Evolutionary conservation across 306 rosid species (phyloP).

Genomic region (Heteromeles arbutifolia): DNA sequence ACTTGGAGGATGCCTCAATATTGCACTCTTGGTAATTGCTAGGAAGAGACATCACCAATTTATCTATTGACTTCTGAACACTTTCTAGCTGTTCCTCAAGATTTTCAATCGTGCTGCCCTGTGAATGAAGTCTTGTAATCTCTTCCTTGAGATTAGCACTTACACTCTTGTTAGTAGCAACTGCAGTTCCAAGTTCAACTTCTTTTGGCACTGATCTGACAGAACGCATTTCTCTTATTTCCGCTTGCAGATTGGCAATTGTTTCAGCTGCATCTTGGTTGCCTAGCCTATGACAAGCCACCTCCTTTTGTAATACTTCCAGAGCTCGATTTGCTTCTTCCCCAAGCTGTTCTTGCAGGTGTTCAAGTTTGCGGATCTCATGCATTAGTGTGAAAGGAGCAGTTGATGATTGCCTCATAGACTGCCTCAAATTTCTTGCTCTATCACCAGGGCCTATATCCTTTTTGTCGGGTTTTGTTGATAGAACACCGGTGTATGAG

Average conservation of each 20-base stretch:
- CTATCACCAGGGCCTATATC: constrained; percentile 43
- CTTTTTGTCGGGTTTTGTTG: constrained; percentile 41
- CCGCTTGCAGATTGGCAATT: constrained; percentile 90
- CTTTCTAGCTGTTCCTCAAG: constrained; percentile 98
- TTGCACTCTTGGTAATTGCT: constrained; percentile 49
- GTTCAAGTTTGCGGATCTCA: constrained; percentile 98
- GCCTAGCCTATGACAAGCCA: constrained; percentile 95
- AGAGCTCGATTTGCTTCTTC: constrained; percentile 97
- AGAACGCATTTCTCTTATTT: constrained; percentile 83
- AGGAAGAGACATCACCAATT: constrained; percentile 95
- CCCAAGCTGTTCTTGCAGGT: constrained; percentile 96
- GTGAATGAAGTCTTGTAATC: constrained; percentile 94
- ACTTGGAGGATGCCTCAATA: constrained; percentile 58
- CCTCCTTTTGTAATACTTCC: constrained; percentile 94
- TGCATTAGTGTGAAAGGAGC: constrained; percentile 98
- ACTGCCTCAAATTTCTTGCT: constrained; percentile 73
- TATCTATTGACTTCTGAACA: constrained; percentile 97
- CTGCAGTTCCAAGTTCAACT: constrained; percentile 67
- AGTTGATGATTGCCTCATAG: constrained; percentile 86
- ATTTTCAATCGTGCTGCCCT: constrained; percentile 93
- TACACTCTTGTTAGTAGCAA: constrained; percentile 73
- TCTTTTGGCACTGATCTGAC: constrained; percentile 54
- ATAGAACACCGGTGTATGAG: constrained; percentile 60
- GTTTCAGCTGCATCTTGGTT: constrained; percentile 99
- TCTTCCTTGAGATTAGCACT: constrained; percentile 97